Conservation (phyloP, 768 basidiomycete species). For the Russula emetica region DNA sequence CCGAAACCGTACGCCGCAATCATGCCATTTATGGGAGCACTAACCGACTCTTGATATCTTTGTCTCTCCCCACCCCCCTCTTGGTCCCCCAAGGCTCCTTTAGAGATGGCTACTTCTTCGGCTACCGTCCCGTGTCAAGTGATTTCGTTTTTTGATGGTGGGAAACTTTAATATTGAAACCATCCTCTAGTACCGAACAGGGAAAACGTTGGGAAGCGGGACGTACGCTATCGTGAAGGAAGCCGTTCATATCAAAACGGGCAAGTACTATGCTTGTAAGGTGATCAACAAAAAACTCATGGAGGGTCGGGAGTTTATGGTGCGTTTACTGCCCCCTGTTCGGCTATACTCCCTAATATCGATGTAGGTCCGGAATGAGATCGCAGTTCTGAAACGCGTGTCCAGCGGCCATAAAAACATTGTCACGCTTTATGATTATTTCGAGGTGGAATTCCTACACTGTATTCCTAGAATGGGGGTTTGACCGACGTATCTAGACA, state of each 20-base stretch:
- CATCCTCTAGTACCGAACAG: constrained; percentile 70
- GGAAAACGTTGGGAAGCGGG: constrained; percentile 83
- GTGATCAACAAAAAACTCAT: constrained; percentile 99
- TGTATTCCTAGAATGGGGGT: neutral
- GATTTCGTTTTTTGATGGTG: constrained; percentile 5
- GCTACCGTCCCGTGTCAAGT: constrained; percentile 48
- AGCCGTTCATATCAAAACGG: constrained; percentile 89
- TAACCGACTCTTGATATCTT: constrained; percentile 1
- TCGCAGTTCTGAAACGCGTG: constrained; percentile 87
- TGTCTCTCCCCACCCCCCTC: no score
- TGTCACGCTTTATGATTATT: constrained; percentile 93
- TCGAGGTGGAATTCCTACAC: constrained; percentile 57
- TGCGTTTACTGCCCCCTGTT: constrained; percentile 35
- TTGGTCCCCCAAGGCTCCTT: constrained; percentile 5
- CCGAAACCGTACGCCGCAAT: constrained; percentile 18
- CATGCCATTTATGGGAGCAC: constrained; percentile 8
- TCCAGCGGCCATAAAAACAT: constrained; percentile 89
- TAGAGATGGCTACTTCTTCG: constrained; percentile 34
- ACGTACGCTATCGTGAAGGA: constrained; percentile 96
- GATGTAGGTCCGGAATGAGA: constrained; percentile 89
- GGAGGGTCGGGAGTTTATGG: constrained; percentile 98
- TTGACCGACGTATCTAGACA: constrained; percentile 47
- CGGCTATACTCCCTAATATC: constrained; percentile 17
- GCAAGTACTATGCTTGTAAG: constrained; percentile 96
- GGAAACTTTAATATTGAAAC: constrained; percentile 3